A percentile compares a stretch with the other conserved stretches of the same genome.
Conservation (phyloP, 352 stramenopile genomes). For the Phytophthora cryptogea region DNA sequence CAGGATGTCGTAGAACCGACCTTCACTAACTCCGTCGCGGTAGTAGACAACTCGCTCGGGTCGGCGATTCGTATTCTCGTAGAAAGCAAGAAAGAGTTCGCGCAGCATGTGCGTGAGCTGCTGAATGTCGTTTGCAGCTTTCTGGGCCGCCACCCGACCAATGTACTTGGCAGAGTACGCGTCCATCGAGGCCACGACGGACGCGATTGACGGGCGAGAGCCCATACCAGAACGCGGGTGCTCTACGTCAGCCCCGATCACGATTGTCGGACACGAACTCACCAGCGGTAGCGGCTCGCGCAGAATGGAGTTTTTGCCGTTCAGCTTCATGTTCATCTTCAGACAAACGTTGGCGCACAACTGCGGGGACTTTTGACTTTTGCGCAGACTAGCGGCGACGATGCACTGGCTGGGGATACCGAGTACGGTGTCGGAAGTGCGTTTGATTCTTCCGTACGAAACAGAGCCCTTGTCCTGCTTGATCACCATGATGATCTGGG, state of each 20-base stretch:
- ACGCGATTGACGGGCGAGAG: constrained; percentile 64
- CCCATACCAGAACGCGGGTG: constrained; percentile 63
- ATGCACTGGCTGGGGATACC: constrained; percentile 75
- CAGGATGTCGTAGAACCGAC: constrained; percentile 76
- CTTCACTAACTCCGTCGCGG: constrained; percentile 85
- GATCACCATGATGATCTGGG: constrained; percentile 63
- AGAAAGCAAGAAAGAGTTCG: constrained; percentile 79
- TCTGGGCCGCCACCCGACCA: constrained; percentile 56
- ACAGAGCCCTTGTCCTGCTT: constrained; percentile 40
- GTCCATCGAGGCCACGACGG: constrained; percentile 81
- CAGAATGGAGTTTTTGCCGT: constrained; percentile 63
- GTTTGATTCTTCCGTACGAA: constrained; percentile 66
- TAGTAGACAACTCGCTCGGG: constrained; percentile 85
- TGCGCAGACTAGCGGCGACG: constrained; percentile 41
- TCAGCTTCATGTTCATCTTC: constrained; percentile 81
- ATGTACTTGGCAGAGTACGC: constrained; percentile 56
- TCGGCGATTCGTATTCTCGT: constrained; percentile 61
- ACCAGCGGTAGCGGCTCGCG: constrained; percentile 45
- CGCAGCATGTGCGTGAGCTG: constrained; percentile 61
- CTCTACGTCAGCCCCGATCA: constrained; percentile 78
- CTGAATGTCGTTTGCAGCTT: constrained; percentile 50
- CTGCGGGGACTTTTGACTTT: constrained; percentile 34
- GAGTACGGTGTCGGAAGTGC: constrained; percentile 61
- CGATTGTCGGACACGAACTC: constrained; percentile 55
- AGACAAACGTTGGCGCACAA: constrained; percentile 68